These are phyloP conservation scores for Typha latifolia DNA, from an alignment of 176 grass and related monocot genomes.

Conservation along the genomic window DNA sequence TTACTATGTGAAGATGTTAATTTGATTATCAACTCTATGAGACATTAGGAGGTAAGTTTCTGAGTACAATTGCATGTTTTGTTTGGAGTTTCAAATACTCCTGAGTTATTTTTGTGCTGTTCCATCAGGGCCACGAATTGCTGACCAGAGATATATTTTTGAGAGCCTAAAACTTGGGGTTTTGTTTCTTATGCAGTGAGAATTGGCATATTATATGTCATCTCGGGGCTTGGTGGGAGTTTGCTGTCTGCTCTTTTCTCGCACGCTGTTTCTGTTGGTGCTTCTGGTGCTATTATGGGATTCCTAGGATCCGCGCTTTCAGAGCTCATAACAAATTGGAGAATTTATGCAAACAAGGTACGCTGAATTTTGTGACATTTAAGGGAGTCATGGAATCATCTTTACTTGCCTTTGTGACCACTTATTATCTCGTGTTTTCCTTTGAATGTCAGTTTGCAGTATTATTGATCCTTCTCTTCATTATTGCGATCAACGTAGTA, in stretches of 20 bases:
- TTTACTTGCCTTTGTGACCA: slow-evolving; percentile 7
- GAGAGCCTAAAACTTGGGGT: slow-evolving; percentile 15
- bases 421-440: slow-evolving; percentile 2
- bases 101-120: too few species aligned
- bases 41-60: too few species aligned
- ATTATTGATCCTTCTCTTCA: slow-evolving; percentile 56
- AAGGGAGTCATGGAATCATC: slow-evolving; percentile 1
- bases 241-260: slow-evolving; percentile 84
- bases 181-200: slow-evolving; percentile 49
- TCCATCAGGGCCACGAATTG: too few species aligned
- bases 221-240: slow-evolving; percentile 82
- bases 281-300: slow-evolving; percentile 95
- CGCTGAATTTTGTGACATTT: not conserved
- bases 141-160: slow-evolving; percentile 7
- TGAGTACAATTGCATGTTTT: too few species aligned
- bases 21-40: too few species aligned
- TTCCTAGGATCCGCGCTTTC: slow-evolving; percentile 89
- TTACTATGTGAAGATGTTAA: too few species aligned
- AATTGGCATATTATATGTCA: slow-evolving; percentile 76
- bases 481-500: slow-evolving; percentile 74
- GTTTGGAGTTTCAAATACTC: too few species aligned
- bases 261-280: slow-evolving; percentile 84
- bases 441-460: slow-evolving; percentile 51
- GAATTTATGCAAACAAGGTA: slow-evolving; percentile 95
- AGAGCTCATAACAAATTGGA: slow-evolving; percentile 97